Evolutionary conservation across 2,329 filamentous ascomycete species (phyloP), one percentile per base, ranked within the genome.

Genomic region (Lasiodiplodia sp.): DNA sequence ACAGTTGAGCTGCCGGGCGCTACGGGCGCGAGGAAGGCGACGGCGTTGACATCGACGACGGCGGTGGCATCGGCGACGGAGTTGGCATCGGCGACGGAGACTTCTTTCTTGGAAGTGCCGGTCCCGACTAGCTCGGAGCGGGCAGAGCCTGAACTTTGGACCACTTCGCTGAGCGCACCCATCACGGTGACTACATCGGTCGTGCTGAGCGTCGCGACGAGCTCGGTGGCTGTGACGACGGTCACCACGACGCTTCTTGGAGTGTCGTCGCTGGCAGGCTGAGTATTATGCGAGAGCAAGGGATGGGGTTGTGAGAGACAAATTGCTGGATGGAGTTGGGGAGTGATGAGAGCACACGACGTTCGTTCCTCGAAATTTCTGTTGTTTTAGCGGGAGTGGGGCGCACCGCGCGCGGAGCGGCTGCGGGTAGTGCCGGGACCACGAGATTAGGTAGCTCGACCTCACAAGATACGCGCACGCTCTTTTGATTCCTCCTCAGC

Each of bases 361-460:
- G 37, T 8, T 60, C 34, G 12, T 37, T n/a, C n/a, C n/a, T 60
- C 37, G 28, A 40, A 47, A 60, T 28, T 60, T 60, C 44, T 31
- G 23, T 47, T 23, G 57, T 60, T 60, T 60, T 16, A 10, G 55
- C 4, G 21, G 38, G 21, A 25, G 57, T 31, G 57, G 57, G 57
- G 57, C 57, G 38, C 57, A 7, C 4, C 5, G 57, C 23, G 57
- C 37, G 10, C 57, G 28, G 23, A 12, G 57, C 57, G 57, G 12
- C 2, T 18, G 21, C 57, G 57, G 57, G 10, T 60, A 23, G 38
- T 11, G 57, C 57, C 57, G 23, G 57, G 25, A 14, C 23, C 14
- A 4, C 12, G 23, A 18, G 37, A 28, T 53, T 28, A 25, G 23
- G 23, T 60, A 60, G 56, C 38, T 60, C 14, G 56, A 60, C 56